Base-by-base conservation (phyloP, 306 rosid genomes). In the Styphnolobium japonicum region DNA sequence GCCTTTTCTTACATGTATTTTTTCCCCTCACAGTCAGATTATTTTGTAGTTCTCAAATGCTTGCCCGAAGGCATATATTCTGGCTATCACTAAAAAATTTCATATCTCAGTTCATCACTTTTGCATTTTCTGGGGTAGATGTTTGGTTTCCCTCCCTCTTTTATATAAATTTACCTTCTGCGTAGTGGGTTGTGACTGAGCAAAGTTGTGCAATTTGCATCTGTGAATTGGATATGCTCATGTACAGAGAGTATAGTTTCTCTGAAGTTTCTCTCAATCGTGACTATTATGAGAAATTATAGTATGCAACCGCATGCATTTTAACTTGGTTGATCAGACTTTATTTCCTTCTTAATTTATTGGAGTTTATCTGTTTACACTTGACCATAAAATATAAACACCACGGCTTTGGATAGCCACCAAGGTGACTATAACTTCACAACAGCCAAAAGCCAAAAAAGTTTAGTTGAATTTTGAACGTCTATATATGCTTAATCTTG, bases 31-130 rank as follows among this genome's bases (percentile, higher is more conserved):
- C 33, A 78, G 45, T 12, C 42, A 72, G n/a, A 74, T 89, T 71
- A 69, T 78, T 72, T 76, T 48, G 46, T 72, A 60, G 46, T 55
- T 83, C 69, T 78, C 64, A 52, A 61, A 34, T 77, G 71, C 71
- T 51, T 34, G 49, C 40, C 78, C 5, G 37, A 70, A 74, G 57
- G 60, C 53, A 67, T 73, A 36, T 67, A 37, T 61, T 67, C 27
- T 53, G 66, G 67, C n/a, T 40, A 11, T 58, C 34, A 64, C 19
- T 81, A 48, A 56, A 81, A 48, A 61, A 57, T 11, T 64, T 43
- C 4, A 65, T 67, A 48, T 58, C 48, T 75, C 58, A 22, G 66
- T 45, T 46, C 51, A 49, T 66, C 63, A n/a, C 0, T 27, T 3
- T 71, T 5, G 0, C 61, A 19, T 37, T 39, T 60, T 58, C 48